A percentile compares a stretch with the other conserved stretches of the same genome.
Conservation (phyloP, 225 moss, liverwort and hornwort genomes). For the Straminergon stramineum region DNA sequence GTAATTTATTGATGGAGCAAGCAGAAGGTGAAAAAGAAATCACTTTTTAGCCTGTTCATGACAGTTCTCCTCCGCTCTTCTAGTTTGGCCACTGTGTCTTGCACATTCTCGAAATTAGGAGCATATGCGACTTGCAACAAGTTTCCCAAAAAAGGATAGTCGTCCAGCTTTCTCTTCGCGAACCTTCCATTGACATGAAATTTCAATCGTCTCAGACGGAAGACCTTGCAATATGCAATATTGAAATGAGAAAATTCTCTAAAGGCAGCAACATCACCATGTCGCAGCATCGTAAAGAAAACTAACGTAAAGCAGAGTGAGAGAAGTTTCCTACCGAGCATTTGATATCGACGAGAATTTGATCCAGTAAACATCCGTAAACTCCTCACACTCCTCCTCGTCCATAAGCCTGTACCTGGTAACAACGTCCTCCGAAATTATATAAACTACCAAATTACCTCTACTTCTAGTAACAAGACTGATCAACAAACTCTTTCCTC, state of each 20-base stretch:
- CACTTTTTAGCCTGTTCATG: conserved; percentile 61
- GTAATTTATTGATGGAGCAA: background rate
- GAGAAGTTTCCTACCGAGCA: conserved; percentile 44
- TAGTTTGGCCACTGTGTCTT: conserved; percentile 71
- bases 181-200: conserved; percentile 43
- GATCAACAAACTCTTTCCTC: background rate
- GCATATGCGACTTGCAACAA: conserved; percentile 82
- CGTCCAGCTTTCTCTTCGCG: conserved; percentile 90
- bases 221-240: background rate
- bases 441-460: background rate
- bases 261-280: background rate
- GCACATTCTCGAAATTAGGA: conserved; percentile 55
- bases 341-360: conserved; percentile 73
- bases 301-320: background rate
- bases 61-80: conserved; percentile 78
- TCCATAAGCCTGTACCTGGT: conserved; percentile 79
- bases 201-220: background rate
- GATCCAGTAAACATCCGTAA: conserved; percentile 90
- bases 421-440: background rate
- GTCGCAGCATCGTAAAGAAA: background rate
- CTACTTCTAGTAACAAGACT: background rate
- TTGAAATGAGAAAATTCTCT: background rate
- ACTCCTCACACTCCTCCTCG: conserved; percentile 89
- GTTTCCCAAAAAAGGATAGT: conserved; percentile 75
- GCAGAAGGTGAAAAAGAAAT: background rate